Conservation (phyloP, 257 asterid species). For the Eustoma russellianum region DNA sequence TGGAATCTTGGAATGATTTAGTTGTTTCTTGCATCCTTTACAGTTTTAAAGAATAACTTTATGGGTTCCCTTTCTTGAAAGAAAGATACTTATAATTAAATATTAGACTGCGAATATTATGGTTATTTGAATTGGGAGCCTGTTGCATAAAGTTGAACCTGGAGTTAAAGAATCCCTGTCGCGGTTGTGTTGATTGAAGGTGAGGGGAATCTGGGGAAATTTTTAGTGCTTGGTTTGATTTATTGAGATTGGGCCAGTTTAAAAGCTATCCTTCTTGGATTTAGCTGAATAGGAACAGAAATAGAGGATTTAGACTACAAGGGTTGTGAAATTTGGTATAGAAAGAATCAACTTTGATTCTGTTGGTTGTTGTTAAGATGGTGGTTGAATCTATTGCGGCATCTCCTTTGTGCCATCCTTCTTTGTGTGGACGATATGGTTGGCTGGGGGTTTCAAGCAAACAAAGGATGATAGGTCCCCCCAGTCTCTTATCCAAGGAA, state of each 20-base stretch:
- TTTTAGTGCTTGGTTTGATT: neutral
- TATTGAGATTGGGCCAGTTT: conserved; percentile 4
- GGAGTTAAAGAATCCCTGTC: conserved; percentile 6
- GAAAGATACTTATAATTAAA: conserved; percentile 9
- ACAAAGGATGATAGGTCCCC: conserved; percentile 21
- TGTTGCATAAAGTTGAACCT: conserved; percentile 12
- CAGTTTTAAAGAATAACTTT: no score
- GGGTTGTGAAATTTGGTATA: neutral
- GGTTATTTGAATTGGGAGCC: conserved; percentile 18
- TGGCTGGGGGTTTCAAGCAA: conserved; percentile 31
- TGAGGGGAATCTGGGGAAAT: no score
- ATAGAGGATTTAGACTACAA: neutral
- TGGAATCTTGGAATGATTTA: conserved; percentile 22
- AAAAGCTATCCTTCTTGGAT: neutral
- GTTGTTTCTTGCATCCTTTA: conserved; percentile 15
- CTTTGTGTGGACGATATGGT: conserved; percentile 42
- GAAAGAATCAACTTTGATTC: neutral
- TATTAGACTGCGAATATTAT: conserved; percentile 8
- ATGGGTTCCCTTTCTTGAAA: conserved; percentile 5
- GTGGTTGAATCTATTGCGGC: conserved; percentile 61
- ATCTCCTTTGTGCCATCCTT: conserved; percentile 53
- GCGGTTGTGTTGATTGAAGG: neutral
- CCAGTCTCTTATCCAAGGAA: conserved; percentile 26
- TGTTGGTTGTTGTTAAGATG: conserved; percentile 29
- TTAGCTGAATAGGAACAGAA: neutral